phyloP scores from a whole-genome alignment of 352 stramenopile genomes.

The Phytophthora hybrid region DNA sequence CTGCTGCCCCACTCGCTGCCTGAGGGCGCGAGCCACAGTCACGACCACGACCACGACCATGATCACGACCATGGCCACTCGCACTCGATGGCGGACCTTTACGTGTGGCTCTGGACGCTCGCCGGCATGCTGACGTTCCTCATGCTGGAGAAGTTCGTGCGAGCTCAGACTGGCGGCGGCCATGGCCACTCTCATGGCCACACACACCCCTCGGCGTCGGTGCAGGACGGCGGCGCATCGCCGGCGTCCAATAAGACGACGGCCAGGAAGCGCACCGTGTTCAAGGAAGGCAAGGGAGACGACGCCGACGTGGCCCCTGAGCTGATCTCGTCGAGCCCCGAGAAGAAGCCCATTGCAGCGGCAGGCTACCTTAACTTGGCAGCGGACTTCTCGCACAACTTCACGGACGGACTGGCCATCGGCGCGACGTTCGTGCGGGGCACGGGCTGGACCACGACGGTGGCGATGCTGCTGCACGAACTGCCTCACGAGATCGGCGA shows the following conservation, averaged over 20 bases:
- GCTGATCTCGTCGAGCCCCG: conserved; percentile 14
- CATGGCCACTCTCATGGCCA: conserved; percentile 53
- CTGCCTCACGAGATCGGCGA: conserved; percentile 94
- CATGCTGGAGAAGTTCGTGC: conserved; percentile 87
- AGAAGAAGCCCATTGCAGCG: conserved; percentile 66
- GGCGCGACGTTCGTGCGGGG: conserved; percentile 88
- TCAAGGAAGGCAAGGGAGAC: conserved; percentile 43
- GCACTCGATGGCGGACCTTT: conserved; percentile 70
- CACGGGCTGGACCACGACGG: conserved; percentile 84
- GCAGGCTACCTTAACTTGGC: conserved; percentile 92
- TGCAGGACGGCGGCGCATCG: conserved; percentile 34
- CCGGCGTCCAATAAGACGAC: conserved; percentile 26
- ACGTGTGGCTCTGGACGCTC: conserved; percentile 82
- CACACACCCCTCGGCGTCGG: conserved; percentile 29
- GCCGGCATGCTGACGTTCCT: conserved; percentile 78
- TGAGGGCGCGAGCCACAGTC: conserved; percentile 25
- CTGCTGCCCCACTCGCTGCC: conserved; percentile 90
- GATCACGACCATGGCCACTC: conserved; percentile 56
- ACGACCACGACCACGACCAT: conserved; percentile 53
- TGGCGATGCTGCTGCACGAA: conserved; percentile 92
- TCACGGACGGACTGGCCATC: conserved; percentile 94
- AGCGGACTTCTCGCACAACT: conserved; percentile 94
- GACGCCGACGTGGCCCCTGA: conserved; percentile 32
- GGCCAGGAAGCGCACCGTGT: conserved; percentile 45
- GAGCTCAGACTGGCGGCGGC: conserved; percentile 57